Conservation (phyloP, 192 early-diverging fungal species). For the Coemansia reversa region DNA sequence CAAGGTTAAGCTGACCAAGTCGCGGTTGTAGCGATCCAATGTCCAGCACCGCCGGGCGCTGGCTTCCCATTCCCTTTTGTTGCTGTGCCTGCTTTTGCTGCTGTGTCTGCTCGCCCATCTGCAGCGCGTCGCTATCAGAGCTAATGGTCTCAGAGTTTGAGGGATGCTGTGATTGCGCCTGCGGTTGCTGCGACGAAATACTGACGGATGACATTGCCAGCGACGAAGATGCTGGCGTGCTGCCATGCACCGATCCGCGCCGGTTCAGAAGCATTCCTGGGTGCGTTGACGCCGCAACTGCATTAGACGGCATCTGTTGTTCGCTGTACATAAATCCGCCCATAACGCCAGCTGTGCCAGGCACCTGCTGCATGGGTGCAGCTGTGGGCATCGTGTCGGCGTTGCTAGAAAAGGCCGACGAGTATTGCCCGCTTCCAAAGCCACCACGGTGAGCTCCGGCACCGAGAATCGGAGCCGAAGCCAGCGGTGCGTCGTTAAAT, state of each 20-base stretch:
- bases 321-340: slow-evolving; percentile 35
- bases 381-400: slow-evolving; percentile 25
- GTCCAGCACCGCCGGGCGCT: slow-evolving; percentile 47
- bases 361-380: slow-evolving; percentile 11
- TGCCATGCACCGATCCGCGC: slow-evolving; percentile 49
- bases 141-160: slow-evolving; percentile 46
- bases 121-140: slow-evolving; percentile 36
- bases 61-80: slow-evolving; percentile 35
- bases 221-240: slow-evolving; percentile 35
- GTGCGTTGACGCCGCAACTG: slow-evolving; percentile 11
- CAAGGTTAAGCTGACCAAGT: slow-evolving; percentile 41
- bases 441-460: slow-evolving; percentile 27
- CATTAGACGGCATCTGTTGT: slow-evolving; percentile 12
- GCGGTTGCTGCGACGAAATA: background rate
- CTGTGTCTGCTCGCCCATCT: slow-evolving; percentile 50
- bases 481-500: slow-evolving; percentile 48
- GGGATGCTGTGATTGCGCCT: slow-evolving; percentile 10
- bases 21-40: slow-evolving; percentile 48
- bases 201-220: slow-evolving; percentile 18
- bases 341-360: slow-evolving; percentile 41
- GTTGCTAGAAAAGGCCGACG: slow-evolving; percentile 40
- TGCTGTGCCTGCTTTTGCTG: slow-evolving; percentile 20
- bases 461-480: slow-evolving; percentile 53
- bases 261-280: slow-evolving; percentile 32
- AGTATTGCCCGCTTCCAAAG: slow-evolving; percentile 24